phyloP scores from a whole-genome alignment of 2,329 filamentous ascomycete genomes.

The Diplodia mutila region DNA sequence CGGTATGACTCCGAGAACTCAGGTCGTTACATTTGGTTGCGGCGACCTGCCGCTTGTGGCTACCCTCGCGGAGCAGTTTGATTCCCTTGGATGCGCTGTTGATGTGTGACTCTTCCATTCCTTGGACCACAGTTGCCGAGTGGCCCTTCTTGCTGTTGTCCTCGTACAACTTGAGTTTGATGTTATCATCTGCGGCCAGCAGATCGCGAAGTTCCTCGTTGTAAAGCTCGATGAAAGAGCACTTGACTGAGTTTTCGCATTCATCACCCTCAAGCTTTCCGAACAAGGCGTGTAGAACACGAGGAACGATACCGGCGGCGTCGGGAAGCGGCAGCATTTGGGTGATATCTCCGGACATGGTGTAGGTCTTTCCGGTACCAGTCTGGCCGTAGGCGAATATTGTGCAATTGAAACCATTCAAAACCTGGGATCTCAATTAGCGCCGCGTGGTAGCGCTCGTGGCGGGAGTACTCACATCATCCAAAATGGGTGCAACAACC shows the following conservation, averaged over 20 bases:
- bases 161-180: slow-evolving; percentile 94
- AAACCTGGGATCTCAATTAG: slow-evolving; percentile 64
- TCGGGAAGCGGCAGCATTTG: slow-evolving; percentile 89
- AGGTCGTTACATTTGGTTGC: slow-evolving; percentile 99
- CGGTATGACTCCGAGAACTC: slow-evolving; percentile 93
- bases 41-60: slow-evolving; percentile 93
- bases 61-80: slow-evolving; percentile 84
- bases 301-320: slow-evolving; percentile 91
- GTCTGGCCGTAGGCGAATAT: slow-evolving; percentile 99
- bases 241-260: slow-evolving; percentile 90
- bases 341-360: slow-evolving; percentile 97
- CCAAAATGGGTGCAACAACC: slow-evolving; percentile 87
- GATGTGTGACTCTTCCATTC: slow-evolving; percentile 96
- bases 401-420: slow-evolving; percentile 94
- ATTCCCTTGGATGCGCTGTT: slow-evolving; percentile 83
- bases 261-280: slow-evolving; percentile 75
- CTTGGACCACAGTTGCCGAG: slow-evolving; percentile 84
- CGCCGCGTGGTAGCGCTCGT: too few relatives aligned
- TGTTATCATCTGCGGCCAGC: slow-evolving; percentile 76
- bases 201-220: slow-evolving; percentile 96
- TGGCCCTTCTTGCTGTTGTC: slow-evolving; percentile 86
- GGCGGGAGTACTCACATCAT: slow-evolving; percentile 67
- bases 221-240: slow-evolving; percentile 98
- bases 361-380: slow-evolving; percentile 97
- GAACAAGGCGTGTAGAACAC: slow-evolving; percentile 86